phyloP scores from a whole-genome alignment of 768 basidiomycete genomes.

The Leucocoprinus sp. region DNA sequence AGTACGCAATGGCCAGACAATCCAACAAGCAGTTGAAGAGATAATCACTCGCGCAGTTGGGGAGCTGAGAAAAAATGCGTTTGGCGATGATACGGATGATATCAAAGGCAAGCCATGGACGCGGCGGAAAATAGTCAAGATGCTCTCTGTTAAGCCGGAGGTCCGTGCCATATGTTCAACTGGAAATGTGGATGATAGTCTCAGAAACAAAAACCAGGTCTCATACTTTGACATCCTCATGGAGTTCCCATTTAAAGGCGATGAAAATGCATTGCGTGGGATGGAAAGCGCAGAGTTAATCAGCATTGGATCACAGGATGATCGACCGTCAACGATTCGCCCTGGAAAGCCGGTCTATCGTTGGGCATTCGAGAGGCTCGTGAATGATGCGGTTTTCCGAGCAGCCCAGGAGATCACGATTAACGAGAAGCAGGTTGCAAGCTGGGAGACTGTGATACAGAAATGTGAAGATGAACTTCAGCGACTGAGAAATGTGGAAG shows the following conservation, averaged over 20 bases:
- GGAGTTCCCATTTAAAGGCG: slow-evolving; percentile 88
- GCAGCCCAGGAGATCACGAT: slow-evolving; percentile 76
- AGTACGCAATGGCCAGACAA: slow-evolving; percentile 60
- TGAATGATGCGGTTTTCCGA: slow-evolving; percentile 68
- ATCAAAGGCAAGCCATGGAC: slow-evolving; percentile 79
- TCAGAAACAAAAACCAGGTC: slow-evolving; percentile 35
- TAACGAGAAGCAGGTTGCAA: slow-evolving; percentile 59
- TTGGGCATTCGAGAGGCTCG: slow-evolving; percentile 77
- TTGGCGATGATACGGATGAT: slow-evolving; percentile 89
- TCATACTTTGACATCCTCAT: slow-evolving; percentile 76
- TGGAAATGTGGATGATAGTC: background rate
- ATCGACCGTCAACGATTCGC: slow-evolving; percentile 73
- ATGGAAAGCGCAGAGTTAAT: slow-evolving; percentile 92
- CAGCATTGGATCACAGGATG: slow-evolving; percentile 71
- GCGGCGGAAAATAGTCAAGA: slow-evolving; percentile 72
- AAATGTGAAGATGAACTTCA: slow-evolving; percentile 71
- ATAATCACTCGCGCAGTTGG: slow-evolving; percentile 72
- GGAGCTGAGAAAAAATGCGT: slow-evolving; percentile 85
- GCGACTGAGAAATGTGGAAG: slow-evolving; percentile 54
- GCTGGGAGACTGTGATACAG: slow-evolving; percentile 56
- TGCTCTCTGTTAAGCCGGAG: slow-evolving; percentile 60
- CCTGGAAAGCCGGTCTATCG: slow-evolving; percentile 89
- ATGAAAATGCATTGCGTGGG: slow-evolving; percentile 67
- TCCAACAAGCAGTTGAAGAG: slow-evolving; percentile 84
- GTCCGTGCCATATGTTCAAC: slow-evolving; percentile 27